Base-by-base conservation (phyloP, 73 alveolate genomes). In the Paramecium octaurelia region DNA sequence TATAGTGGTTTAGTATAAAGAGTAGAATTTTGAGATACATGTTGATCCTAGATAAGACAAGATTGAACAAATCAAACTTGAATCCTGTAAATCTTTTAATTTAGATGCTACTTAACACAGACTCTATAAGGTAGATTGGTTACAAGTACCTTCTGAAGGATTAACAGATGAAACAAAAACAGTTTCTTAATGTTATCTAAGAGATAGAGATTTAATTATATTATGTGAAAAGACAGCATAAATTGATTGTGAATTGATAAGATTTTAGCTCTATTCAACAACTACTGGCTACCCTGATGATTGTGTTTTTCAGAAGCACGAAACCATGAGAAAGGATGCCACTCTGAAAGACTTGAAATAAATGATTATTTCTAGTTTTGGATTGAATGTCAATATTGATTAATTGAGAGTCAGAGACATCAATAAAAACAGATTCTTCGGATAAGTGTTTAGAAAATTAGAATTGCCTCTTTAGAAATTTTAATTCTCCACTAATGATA, bases 81-180 rank as follows among this genome's bases (percentile, higher is more conserved):
- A 31, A 14, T 46, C 89, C 84, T 92, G 97, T 69, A 68, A 95
- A 59, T 96, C 58, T 31, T 94, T 95, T 64, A 96, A 91, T 31
- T 60, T 89, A 34, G 93, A 88, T 18, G 71, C 94, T 16, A 3
- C 58, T 23, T 71, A 93, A 85, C 92, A 86, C 85, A 92, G 92
- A 73, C 90, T 96, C 0, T 96, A 95, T 90, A 93, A 95, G 85
- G 89, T 93, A 1, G 97, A 96, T 88, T 64, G 85, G 71, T 86
- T 59, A n/a, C 94, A 92, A 21, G 98, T 93, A 14, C 98, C 99
- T 16, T 64, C 27, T 43, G 94, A 18, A 92, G 95, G 71, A 88
- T 87, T 92, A 96, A 95, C 38, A 93, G 94, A 59, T 64, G 95
- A 91, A 35, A 48, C 48, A 23, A 59, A 76, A 34, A 38, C 57